Base-by-base conservation (phyloP, 495 filamentous ascomycete genomes). In the Xylaria venustula region DNA sequence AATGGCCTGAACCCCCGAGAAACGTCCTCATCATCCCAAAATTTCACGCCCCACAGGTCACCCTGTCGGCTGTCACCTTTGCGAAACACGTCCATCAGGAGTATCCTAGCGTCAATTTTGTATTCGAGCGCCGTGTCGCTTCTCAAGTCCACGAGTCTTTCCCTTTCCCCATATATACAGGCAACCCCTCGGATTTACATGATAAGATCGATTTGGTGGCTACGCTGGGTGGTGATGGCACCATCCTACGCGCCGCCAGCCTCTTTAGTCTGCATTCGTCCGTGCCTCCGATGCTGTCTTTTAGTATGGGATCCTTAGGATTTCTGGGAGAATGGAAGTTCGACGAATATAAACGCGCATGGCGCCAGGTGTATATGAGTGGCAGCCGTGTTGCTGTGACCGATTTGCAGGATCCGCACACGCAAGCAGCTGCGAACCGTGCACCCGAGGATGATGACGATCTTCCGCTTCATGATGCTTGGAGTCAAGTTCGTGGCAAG, bases 321-420 rank as follows among this genome's bases (percentile, higher is more conserved):
- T 98, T 98, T 62, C 78, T 98, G 17, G 93, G 93, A 34, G 94
- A 98, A 74, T 98, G 93, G 92, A 93, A 92, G 64, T 97, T 97
- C 72, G 78, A 80, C 11, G 93, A 98, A 64, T 89, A 92, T 71
- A 93, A 93, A 68, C 82, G 89, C 23, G 94, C 93, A 0, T 96
- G 94, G 75, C 81, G 91, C 25, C 92, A 97, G 70, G 90, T 94
- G 25, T 97, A 94, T 74, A 93, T 95, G 90, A 93, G 90, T 61
- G 92, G 92, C 8, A 87, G 91, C 44, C 79, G 78, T 17, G 86
- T 83, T 22, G 77, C 71, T 0, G 72, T 75, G 23, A 68, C 73
- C 46, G 80, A 79, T 44, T 68, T 75, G 20, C 73, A 67, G 17
- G 73, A 67, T 34, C 78, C 79, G 2, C 80, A 82, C 64, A 76